Evolutionary conservation across 768 basidiomycete species (phyloP).

Genomic region (Serendipita sp.): DNA sequence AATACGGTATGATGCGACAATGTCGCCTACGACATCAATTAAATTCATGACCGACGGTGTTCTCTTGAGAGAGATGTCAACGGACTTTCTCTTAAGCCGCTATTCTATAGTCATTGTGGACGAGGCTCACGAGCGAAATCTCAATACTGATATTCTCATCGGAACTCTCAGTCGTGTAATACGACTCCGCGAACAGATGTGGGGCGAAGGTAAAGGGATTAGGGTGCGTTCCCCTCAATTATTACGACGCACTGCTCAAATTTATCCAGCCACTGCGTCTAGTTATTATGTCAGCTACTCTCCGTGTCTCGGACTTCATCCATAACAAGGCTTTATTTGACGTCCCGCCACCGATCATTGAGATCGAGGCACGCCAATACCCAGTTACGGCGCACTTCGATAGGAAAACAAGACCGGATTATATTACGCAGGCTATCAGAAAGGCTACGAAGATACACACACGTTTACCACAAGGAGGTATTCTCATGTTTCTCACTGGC

Average conservation of each 20-base stretch:
- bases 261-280: conserved; percentile 59
- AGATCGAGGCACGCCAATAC: conserved; percentile 78
- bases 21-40: conserved; percentile 77
- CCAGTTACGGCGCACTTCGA: conserved; percentile 93
- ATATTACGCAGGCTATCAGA: conserved; percentile 76
- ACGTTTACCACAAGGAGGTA: conserved; percentile 80
- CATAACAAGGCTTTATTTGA: conserved; percentile 71
- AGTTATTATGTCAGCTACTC: conserved; percentile 97
- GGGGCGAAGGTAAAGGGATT: conserved; percentile 56
- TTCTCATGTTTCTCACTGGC: conserved; percentile 87
- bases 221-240: conserved; percentile 34
- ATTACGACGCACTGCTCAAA: not conserved
- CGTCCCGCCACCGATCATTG: conserved; percentile 78
- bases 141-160: conserved; percentile 95
- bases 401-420: conserved; percentile 70
- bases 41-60: conserved; percentile 99
- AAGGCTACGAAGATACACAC: conserved; percentile 88
- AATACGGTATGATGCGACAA: conserved; percentile 92
- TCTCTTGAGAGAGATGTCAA: conserved; percentile 76
- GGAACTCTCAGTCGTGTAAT: conserved; percentile 92
- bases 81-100: conserved; percentile 82
- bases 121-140: conserved; percentile 94
- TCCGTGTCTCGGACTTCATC: conserved; percentile 84
- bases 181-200: conserved; percentile 75
- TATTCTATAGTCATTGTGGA: conserved; percentile 95